These are phyloP conservation scores for Cercospora sp. DNA, from an alignment of 2,329 filamentous ascomycete species.

Conservation along the genomic window DNA sequence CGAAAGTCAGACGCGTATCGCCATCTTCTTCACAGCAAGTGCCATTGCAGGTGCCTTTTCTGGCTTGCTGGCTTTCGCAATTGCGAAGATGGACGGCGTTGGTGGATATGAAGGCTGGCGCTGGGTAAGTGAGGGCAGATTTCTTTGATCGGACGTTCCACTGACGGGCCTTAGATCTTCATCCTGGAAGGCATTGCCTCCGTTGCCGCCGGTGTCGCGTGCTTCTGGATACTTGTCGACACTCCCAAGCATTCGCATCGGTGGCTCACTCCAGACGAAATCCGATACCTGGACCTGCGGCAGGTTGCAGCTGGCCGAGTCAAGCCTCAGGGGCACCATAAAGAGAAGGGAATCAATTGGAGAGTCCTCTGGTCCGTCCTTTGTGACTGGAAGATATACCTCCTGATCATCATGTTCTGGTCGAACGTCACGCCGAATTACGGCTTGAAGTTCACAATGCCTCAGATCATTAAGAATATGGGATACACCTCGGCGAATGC, in stretches of 20 bases:
- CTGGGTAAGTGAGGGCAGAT: conserved; percentile 26
- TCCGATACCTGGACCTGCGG: conserved; percentile 20
- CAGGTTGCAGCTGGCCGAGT: neutral
- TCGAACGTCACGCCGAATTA: conserved; percentile 1
- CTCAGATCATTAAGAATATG: conserved; percentile 20
- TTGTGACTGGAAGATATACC: conserved; percentile 52
- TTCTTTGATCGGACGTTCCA: neutral
- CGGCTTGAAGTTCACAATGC: conserved; percentile 25
- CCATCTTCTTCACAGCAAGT: conserved; percentile 28
- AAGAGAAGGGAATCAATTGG: neutral
- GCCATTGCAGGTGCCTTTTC: conserved; percentile 28
- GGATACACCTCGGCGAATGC: conserved; percentile 25
- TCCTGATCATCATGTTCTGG: conserved; percentile 44
- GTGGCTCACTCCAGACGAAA: conserved; percentile 30
- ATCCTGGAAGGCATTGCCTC: conserved; percentile 60
- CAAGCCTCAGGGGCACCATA: neutral
- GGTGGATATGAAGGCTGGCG: conserved; percentile 25
- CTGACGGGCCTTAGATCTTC: conserved; percentile 41
- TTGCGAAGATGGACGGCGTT: conserved; percentile 44
- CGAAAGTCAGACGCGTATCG: conserved; percentile 28
- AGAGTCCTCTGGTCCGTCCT: conserved; percentile 40
- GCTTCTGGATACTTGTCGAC: conserved; percentile 58
- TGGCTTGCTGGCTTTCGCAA: conserved; percentile 31
- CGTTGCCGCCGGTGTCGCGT: conserved; percentile 52
- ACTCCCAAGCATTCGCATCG: conserved; percentile 31